Conservation (phyloP, 139 green algal genomes). For the Haematococcus sp. region DNA sequence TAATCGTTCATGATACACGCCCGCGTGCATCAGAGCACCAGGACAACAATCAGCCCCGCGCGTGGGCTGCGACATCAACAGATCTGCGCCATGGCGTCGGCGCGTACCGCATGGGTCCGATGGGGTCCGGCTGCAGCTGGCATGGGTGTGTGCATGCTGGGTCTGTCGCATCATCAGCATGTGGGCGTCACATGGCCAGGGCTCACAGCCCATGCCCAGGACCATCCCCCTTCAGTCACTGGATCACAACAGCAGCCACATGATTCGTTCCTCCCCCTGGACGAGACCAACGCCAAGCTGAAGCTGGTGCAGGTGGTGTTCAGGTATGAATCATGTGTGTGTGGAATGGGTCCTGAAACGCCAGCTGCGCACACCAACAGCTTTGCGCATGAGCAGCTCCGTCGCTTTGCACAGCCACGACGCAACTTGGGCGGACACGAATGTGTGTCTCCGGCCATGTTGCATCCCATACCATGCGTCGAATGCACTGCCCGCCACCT, state of each 20-base stretch:
- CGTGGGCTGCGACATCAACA: too few relatives aligned
- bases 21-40: too few relatives aligned
- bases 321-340: conserved; percentile 35
- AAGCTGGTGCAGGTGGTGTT: conserved; percentile 71
- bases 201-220: background rate
- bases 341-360: background rate
- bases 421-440: too few relatives aligned
- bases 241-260: background rate
- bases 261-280: conserved; percentile 2
- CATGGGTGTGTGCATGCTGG: background rate
- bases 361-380: background rate
- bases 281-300: conserved; percentile 32
- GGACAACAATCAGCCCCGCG: too few relatives aligned
- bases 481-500: too few relatives aligned
- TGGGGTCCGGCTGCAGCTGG: background rate
- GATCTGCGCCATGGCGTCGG: too few relatives aligned
- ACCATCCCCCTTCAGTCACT: background rate
- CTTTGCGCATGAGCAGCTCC: background rate
- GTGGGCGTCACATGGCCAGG: background rate
- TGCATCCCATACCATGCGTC: too few relatives aligned
- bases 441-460: too few relatives aligned
- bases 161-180: background rate
- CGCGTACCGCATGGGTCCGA: too few relatives aligned
- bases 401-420: too few relatives aligned
- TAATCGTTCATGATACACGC: too few relatives aligned